These are phyloP conservation scores for Hymenoscyphus scutula DNA, from an alignment of 2,329 filamentous ascomycete genomes.

Conservation along the genomic window DNA sequence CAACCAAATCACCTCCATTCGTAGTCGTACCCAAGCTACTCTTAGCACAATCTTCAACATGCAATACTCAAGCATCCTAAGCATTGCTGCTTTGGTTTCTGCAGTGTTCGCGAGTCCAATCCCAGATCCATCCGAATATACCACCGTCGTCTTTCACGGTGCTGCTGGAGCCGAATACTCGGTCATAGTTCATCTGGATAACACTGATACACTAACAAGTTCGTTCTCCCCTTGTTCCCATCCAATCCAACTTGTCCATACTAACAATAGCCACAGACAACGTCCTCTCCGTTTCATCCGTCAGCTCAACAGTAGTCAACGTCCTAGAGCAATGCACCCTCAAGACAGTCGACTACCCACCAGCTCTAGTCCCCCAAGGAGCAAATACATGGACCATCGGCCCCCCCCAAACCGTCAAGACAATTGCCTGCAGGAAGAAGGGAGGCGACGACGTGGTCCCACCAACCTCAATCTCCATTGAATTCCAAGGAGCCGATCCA, in stretches of 20 bases:
- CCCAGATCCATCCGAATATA: not conserved
- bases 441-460: not conserved
- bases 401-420: constrained; percentile 29
- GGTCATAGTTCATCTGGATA: constrained; percentile 26
- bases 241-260: not conserved
- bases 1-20: not conserved
- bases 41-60: constrained; percentile 12
- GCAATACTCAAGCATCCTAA: constrained; percentile 22
- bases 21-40: no score
- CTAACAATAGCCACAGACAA: constrained; percentile 22
- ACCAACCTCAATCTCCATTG: constrained; percentile 22
- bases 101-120: constrained; percentile 17
- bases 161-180: constrained; percentile 29
- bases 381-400: constrained; percentile 27
- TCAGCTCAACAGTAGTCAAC: constrained; percentile 21
- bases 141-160: constrained; percentile 26
- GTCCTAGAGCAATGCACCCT: constrained; percentile 25
- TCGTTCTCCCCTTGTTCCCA: constrained; percentile 3
- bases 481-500: constrained; percentile 29
- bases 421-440: constrained; percentile 23
- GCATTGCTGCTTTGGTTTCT: constrained; percentile 21
- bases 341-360: constrained; percentile 27
- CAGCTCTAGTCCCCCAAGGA: constrained; percentile 27
- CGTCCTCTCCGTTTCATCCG: constrained; percentile 28
- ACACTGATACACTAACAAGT: constrained; percentile 17